A percentile compares a stretch with the other conserved stretches of the same genome.
These are phyloP conservation scores for Salvia hispanica DNA, from an alignment of 257 asterid species.

Conservation along the genomic window DNA sequence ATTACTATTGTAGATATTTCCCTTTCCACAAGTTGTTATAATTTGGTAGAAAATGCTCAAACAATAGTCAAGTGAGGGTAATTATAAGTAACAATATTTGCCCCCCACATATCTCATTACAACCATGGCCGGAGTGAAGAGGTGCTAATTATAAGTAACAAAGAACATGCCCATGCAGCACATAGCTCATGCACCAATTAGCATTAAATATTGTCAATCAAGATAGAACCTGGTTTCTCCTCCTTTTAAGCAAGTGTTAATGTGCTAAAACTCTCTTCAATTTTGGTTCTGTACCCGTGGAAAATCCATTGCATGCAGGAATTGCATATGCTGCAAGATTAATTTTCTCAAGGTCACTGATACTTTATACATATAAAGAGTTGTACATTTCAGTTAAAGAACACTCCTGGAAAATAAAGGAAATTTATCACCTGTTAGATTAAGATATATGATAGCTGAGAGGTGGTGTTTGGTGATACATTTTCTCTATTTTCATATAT, in stretches of 20 bases:
- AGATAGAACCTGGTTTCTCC: neutral
- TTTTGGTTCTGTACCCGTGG: neutral
- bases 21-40: constrained; percentile 1
- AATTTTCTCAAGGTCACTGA: neutral
- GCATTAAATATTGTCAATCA: neutral
- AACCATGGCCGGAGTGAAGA: neutral
- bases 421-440: neutral
- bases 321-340: neutral
- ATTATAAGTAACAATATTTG: no score
- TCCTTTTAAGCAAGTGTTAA: neutral
- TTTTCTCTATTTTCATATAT: neutral
- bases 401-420: neutral
- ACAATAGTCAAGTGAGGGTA: constrained; percentile 4
- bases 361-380: neutral
- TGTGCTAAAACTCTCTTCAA: neutral
- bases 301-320: neutral
- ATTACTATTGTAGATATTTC: constrained; percentile 8
- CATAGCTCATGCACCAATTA: neutral
- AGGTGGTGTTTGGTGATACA: neutral
- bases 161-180: neutral
- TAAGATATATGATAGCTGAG: neutral
- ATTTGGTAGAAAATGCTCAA: constrained; percentile 10
- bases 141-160: neutral
- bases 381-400: neutral
- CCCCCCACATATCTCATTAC: neutral